Conservation (phyloP, 2,329 filamentous ascomycete genomes). For the Metarhizium guizhouense region DNA sequence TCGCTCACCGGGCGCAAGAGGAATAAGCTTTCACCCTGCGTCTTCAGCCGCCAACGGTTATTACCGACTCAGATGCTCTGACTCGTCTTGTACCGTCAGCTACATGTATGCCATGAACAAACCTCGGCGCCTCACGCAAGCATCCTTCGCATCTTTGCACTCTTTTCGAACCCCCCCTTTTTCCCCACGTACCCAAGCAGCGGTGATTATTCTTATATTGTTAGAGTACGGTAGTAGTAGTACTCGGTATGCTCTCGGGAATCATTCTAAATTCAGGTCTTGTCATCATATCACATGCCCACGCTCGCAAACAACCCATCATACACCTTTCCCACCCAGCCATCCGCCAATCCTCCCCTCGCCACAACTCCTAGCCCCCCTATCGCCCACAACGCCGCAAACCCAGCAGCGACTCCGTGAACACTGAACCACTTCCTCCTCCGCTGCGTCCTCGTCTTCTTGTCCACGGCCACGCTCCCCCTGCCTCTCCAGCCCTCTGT, state of each 20-base stretch:
- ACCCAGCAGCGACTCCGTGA: slow-evolving; percentile 51
- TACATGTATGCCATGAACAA: neutral
- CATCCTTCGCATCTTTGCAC: too few relatives aligned
- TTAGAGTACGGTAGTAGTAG: too few relatives aligned
- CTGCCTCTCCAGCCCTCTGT: slow-evolving; percentile 37
- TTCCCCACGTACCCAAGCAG: neutral
- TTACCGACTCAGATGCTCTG: too few relatives aligned
- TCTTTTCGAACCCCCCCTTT: neutral
- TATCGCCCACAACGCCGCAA: slow-evolving; percentile 66
- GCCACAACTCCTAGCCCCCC: slow-evolving; percentile 75
- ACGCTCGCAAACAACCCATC: slow-evolving; percentile 49
- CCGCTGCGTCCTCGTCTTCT: slow-evolving; percentile 40
- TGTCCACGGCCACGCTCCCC: slow-evolving; percentile 36
- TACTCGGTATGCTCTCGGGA: too few relatives aligned
- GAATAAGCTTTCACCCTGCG: too few relatives aligned
- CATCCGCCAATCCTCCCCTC: slow-evolving; percentile 56
- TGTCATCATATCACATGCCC: slow-evolving; percentile 15
- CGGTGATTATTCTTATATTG: neutral
- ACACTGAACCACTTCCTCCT: slow-evolving; percentile 63
- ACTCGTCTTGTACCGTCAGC: neutral
- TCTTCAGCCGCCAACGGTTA: too few relatives aligned
- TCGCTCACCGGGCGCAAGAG: too few relatives aligned
- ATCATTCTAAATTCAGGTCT: too few relatives aligned
- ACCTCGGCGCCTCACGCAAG: too few relatives aligned
- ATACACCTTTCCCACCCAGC: slow-evolving; percentile 76